phyloP scores from a whole-genome alignment of 331 rosid species.

The Dryas integrifolia region DNA sequence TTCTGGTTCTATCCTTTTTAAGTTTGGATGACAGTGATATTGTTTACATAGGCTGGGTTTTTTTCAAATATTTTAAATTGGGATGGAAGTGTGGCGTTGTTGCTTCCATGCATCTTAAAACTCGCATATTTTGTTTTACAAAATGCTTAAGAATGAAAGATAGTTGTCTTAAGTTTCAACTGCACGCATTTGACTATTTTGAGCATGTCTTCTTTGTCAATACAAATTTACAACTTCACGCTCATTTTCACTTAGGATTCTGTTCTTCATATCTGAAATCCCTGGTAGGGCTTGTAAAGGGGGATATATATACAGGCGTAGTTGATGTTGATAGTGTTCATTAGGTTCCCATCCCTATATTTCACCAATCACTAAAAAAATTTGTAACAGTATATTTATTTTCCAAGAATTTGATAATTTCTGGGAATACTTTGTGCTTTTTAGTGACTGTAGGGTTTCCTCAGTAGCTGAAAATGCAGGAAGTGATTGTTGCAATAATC shows the following conservation, averaged over 20 bases:
- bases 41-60: neutral
- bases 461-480: no score
- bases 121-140: neutral
- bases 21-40: constrained; percentile 16
- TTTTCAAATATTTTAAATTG: neutral
- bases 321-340: neutral
- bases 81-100: neutral
- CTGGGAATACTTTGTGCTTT: no score
- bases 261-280: neutral
- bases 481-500: no score
- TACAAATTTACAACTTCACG: neutral
- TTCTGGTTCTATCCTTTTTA: constrained; percentile 14
- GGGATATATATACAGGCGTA: neutral
- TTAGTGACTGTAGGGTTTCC: no score
- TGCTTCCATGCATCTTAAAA: neutral
- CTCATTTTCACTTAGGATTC: constrained; percentile 3
- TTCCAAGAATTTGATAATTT: no score
- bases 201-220: neutral
- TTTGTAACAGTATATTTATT: no score
- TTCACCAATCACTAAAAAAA: neutral
- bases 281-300: no score
- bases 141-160: neutral
- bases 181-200: neutral
- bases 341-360: neutral
- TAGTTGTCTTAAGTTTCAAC: neutral